Percentiles rank a stretch among this genome's conserved stretches.
phyloP scores from a whole-genome alignment of 2,329 filamentous ascomycete genomes.

The Aspergillus novofumigatus region DNA sequence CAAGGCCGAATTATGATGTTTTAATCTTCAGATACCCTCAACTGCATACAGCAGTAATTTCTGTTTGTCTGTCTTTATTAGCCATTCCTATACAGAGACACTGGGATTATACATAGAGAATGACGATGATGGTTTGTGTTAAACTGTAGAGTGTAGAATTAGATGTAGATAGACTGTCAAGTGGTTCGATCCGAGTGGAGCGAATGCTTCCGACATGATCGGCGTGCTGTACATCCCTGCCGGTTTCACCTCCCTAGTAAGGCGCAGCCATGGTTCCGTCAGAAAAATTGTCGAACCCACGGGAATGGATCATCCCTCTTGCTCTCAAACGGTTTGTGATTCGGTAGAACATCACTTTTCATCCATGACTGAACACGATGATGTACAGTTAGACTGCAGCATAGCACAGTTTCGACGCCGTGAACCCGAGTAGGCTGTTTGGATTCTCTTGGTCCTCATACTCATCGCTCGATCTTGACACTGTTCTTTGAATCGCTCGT shows the following conservation, averaged over 20 bases:
- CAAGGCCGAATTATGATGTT: background rate
- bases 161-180: too few relatives aligned
- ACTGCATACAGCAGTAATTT: background rate
- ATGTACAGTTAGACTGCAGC: background rate
- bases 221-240: conserved; percentile 20
- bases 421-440: background rate
- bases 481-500: background rate
- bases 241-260: conserved; percentile 20
- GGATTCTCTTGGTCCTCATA: background rate
- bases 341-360: background rate
- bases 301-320: conserved; percentile 28
- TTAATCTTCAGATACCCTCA: background rate
- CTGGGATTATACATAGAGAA: background rate
- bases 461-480: background rate
- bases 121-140: background rate
- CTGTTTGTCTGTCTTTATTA: background rate
- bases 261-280: conserved; percentile 17
- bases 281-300: conserved; percentile 21
- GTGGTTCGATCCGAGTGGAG: background rate
- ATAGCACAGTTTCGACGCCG: background rate
- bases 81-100: background rate
- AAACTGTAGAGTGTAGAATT: background rate
- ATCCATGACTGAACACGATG: background rate
- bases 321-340: conserved; percentile 14
- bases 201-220: conserved; percentile 15